Base-by-base conservation (phyloP, 2,329 filamentous ascomycete genomes). In the Beauveria australis region DNA sequence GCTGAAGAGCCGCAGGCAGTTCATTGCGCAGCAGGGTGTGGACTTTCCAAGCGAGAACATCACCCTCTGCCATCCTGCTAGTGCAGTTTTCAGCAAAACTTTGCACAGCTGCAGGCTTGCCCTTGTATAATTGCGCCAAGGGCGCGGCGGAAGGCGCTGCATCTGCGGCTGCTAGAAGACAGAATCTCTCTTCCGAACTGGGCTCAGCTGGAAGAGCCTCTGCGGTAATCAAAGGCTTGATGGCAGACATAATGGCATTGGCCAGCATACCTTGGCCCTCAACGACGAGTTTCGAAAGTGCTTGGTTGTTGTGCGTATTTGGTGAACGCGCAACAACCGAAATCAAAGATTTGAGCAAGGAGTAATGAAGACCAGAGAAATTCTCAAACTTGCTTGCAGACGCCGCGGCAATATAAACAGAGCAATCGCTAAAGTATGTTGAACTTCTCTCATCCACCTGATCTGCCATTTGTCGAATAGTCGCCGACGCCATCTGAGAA, bases 11-110 rank as follows among this genome's bases (percentile, higher is more conserved):
- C 5, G 69, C 63, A 0, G 71, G 66, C 24, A 78, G 70, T 54
- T 75, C 70, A 5, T 67, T 74, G 5, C 71, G 71, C 9, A 81
- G 65, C 59, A 82, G 78, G 3, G 71, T 74, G 59, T 76, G 73
- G 30, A 80, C 64, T 63, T 75, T 76, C 79, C 80, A 82, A 6
- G 76, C 78, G 33, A 70, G 68, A 16, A 76, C 37, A 30, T 75
- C 70, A 1, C 74, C 75, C 5, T 66, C 62, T 6, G 66, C 51
- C 66, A 78, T 73, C 1, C 71, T 69, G 24, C 70, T 60, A 33
- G 65, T 66, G 53, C 71, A 74, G 52, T 69, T 64, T 61, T 72
- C 71, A 54, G 75, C 74, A 6, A 78, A 67, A 53, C 72, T 74
- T 28, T 69, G 68, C 14, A 71, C 58, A 10, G 72, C 65, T 3